Evolutionary conservation across 352 stramenopile genomes (phyloP), one percentile per base, ranked within the genome.

Genomic region (Pythium phragmiticola): DNA sequence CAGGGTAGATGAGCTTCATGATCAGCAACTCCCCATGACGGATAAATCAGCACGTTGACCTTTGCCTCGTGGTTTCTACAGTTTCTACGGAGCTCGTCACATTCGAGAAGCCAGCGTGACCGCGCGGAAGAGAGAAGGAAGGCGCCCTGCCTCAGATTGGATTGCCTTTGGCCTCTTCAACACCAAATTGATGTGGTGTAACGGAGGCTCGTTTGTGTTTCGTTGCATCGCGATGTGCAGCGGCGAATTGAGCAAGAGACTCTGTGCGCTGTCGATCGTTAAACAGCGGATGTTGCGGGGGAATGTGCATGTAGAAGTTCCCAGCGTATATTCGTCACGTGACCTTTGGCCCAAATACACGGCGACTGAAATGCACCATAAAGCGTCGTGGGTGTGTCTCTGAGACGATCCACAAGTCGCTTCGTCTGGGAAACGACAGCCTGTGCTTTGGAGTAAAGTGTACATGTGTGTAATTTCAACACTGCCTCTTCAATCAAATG

Each of bases 361-460:
- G 11, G 34, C n/a, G 26, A 59, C 52, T 59, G 36, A 41, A 50
- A 33, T 23, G 34, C 34, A 39, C 51, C 33, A 34, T 34, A 28
- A 26, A 30, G 33, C 17, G 42, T 59, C 52, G n/a, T 45, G 33
- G 54, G 26, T 52, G 28, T 43, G 42, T 36, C 42, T 54, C 55
- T 61, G 55, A 61, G 55, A 61, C 55, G 55, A 61, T 61, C 55
- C 55, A 61, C 55, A 26, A 8, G 26, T 47, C 9, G 17, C 23
- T 57, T 33, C 30, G 14, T 57, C 33, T 57, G 17, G 17, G 48
- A 26, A 26, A 21, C 43, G 6, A 50, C n/a, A 14, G 43, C n/a
- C 43, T 50, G n/a, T 50, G 17, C 6, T 17, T 50, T 14, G 7
- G 16, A 50, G 43, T 33, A 14, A 50, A 12, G 11, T 43, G 37